Base-by-base conservation (phyloP, 306 rosid genomes). In the Vicia villosa region DNA sequence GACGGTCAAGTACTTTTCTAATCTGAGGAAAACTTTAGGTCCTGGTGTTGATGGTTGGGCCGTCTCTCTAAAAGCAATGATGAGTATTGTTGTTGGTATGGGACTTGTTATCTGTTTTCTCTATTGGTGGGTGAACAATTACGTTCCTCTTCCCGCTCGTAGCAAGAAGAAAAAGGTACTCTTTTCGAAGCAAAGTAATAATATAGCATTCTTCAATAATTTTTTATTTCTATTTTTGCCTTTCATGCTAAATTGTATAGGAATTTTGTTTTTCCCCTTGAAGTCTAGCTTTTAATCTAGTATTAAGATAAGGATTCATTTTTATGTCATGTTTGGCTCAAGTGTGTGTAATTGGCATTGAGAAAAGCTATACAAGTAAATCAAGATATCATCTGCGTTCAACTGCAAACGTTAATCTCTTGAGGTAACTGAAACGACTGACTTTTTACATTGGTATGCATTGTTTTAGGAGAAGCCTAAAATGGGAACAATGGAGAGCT, bases 41-140 rank as follows among this genome's bases (percentile, higher is more conserved):
- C 99, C 99, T 58, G 99, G 99, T 62, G 96, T 95, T 68, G 99
- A 95, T 86, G 99, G 99, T 16, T 95, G 99, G 99, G 96, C 99
- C 7, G 10, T 95, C 15, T 95, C 99, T 55, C 79, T 95, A 14
- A 91, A 73, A 79, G 99, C 80, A 30, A 95, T 95, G 99, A 95
- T 95, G 96, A 86, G 99, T 79, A 95, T 95, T 41, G 99, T 95
- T 60, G 99, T 95, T 16, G 51, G 76, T 70, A 81, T 95, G 93
- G 99, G 99, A 42, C 22, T 87, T 9, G 74, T 83, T 14, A 95
- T 95, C 77, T 95, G 99, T 80, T 63, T 78, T 63, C 77, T 86
- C 12, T 95, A 95, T 80, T 95, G 99, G 99, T 95, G 99, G 99
- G 97, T 91, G 79, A 95, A 95, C 52, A 64, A 38, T 11, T 79